Percentiles rank a stretch among this genome's conserved stretches.
These are phyloP conservation scores for Asterionellopsis glacialis DNA, from an alignment of 108 stramenopile genomes.

Conservation along the genomic window DNA sequence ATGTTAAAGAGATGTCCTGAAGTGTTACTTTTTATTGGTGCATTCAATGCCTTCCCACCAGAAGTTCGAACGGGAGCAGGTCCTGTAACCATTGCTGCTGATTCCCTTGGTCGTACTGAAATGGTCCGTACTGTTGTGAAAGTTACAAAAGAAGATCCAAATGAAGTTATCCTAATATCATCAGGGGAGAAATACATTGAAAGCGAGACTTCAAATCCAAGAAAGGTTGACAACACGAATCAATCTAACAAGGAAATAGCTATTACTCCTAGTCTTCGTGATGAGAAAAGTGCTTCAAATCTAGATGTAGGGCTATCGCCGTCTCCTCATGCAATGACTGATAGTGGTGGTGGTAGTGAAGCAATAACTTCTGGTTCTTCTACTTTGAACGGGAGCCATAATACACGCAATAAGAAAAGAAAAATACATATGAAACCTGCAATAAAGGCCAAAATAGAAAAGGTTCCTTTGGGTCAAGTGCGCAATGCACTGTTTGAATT, in stretches of 20 bases:
- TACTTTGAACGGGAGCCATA: neutral
- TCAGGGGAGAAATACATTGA: neutral
- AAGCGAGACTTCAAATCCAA: neutral
- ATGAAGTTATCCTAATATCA: neutral
- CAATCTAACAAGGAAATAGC: neutral
- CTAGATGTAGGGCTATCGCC: neutral
- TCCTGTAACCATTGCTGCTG: conserved; percentile 15
- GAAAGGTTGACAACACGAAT: neutral
- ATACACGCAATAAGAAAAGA: neutral
- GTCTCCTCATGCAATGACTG: neutral
- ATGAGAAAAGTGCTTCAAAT: neutral
- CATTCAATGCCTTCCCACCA: conserved; percentile 56
- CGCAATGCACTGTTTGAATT: conserved; percentile 66
- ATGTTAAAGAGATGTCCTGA: conserved; percentile 63
- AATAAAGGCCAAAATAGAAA: conserved; percentile 50
- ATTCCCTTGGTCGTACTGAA: conserved; percentile 46
- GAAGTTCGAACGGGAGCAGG: conserved; percentile 23
- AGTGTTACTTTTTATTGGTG: conserved; percentile 71
- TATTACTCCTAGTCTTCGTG: neutral
- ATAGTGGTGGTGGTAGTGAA: neutral
- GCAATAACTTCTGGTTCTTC: neutral
- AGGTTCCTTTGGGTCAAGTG: conserved; percentile 65
- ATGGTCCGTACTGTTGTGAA: conserved; percentile 17
- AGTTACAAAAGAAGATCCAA: conserved; percentile 1
- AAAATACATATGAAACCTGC: conserved; percentile 7